Base-by-base conservation (phyloP, 140 eudicot species). In the Senecio squalidus region DNA sequence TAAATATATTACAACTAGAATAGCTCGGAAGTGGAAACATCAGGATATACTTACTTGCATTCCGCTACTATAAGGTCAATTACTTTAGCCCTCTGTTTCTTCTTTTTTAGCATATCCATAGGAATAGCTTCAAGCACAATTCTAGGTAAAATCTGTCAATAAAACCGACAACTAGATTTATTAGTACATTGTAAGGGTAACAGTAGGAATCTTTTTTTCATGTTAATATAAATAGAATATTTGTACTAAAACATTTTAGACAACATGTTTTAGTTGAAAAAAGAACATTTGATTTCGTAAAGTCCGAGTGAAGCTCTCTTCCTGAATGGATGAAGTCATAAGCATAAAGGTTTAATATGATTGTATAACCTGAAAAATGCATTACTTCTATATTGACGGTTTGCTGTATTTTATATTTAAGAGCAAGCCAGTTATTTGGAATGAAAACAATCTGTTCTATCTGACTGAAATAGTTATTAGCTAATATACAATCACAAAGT, bases 101-200 rank as follows among this genome's bases (percentile, higher is more conserved):
- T 87, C 86, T 84, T 82, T 55, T 69, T 73, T 16, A 92, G 82
- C 67, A 92, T 39, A 59, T 77, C 80, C 71, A 66, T 36, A 13
- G 96, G 98, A 66, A 60, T 58, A 48, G 94, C 95, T 78, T 92
- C 98, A 70, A 92, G 84, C 69, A 92, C 95, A 43, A 92, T 60
- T 76, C 98, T 81, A 40, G 98, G 98, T 33, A 92, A 62, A 71
- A 92, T 63, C 98, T 92, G 66, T 26, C 23, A 38, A 60, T 7
- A 29, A 11, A 22, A 55, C n/a, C n/a, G n/a, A 53, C 13, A 36
- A 7, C 39, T 55, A 34, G 16, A n/a, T n/a, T n/a, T n/a, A 43
- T 23, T 41, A n/a, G 15, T 40, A 24, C 52, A 6, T 23, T 39
- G 26, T 36, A 46, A 28, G 27, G 45, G 7, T 14, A 34, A 48